phyloP scores from a whole-genome alignment of 2,329 filamentous ascomycete genomes.

The Stagonosporopsis tanaceti region DNA sequence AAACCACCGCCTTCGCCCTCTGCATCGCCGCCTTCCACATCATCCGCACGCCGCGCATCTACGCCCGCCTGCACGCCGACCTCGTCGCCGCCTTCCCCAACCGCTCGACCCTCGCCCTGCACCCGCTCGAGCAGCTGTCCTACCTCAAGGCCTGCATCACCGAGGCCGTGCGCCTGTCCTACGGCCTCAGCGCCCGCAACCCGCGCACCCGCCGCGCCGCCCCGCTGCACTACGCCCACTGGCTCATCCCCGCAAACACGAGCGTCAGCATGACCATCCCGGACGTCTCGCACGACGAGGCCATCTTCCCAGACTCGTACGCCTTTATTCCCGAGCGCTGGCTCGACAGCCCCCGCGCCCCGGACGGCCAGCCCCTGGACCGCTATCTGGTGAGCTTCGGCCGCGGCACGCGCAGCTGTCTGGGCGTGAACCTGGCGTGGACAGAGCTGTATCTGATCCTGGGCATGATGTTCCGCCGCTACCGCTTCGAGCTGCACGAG shows the following conservation, averaged over 20 bases:
- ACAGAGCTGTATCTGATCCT: conserved; percentile 46
- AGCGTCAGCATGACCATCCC: conserved; percentile 50
- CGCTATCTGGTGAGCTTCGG: conserved; percentile 53
- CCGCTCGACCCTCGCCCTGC: conserved; percentile 32
- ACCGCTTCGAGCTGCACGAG: conserved; percentile 42
- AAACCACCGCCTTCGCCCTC: conserved; percentile 49
- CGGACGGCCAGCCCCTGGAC: conserved; percentile 45
- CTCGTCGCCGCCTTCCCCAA: conserved; percentile 42
- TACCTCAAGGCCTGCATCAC: conserved; percentile 40
- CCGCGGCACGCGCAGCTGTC: conserved; percentile 52
- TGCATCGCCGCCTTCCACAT: conserved; percentile 44
- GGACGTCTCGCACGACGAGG: conserved; percentile 46
- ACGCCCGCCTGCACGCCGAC: conserved; percentile 40
- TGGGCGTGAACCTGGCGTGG: conserved; percentile 53
- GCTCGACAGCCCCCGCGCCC: conserved; percentile 42
- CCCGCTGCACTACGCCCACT: conserved; percentile 35
- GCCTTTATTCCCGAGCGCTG: conserved; percentile 53
- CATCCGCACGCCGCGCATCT: conserved; percentile 42
- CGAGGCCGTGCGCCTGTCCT: conserved; percentile 48
- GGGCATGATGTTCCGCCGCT: conserved; percentile 46
- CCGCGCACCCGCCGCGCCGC: conserved; percentile 40
- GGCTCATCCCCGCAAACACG: conserved; percentile 46
- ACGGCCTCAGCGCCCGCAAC: conserved; percentile 51
- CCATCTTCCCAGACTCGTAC: conserved; percentile 48
- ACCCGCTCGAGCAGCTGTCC: conserved; percentile 35